phyloP scores from a whole-genome alignment of 495 filamentous ascomycete genomes.

The Aspergillus ellipticus region DNA sequence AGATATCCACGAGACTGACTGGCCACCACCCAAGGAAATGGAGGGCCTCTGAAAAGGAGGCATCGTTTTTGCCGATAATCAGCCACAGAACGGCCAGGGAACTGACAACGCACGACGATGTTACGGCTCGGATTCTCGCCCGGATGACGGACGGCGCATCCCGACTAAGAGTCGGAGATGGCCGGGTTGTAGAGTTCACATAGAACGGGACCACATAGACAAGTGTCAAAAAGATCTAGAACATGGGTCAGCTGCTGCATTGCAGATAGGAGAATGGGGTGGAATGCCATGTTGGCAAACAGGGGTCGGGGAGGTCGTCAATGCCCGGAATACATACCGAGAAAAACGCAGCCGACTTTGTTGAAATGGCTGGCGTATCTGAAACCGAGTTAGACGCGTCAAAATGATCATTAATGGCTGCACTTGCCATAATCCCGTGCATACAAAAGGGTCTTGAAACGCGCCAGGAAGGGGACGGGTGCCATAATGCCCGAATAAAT shows the following conservation, averaged over 20 bases:
- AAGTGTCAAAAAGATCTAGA: conserved; percentile 68
- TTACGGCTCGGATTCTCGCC: conserved; percentile 76
- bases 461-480: background rate
- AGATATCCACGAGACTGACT: conserved; percentile 56
- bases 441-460: background rate
- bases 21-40: conserved; percentile 76
- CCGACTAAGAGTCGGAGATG: conserved; percentile 74
- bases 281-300: background rate
- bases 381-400: background rate
- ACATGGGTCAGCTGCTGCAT: background rate
- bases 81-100: conserved; percentile 59
- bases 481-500: background rate
- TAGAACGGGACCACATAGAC: conserved; percentile 93
- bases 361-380: background rate
- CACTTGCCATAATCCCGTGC: background rate
- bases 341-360: background rate
- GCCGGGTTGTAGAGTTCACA: conserved; percentile 70
- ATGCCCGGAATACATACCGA: background rate
- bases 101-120: conserved; percentile 61
- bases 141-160: conserved; percentile 90
- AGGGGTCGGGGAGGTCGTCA: background rate
- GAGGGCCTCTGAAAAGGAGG: conserved; percentile 49
- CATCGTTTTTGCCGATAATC: conserved; percentile 43
- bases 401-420: too few species aligned
- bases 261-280: background rate